Base-by-base conservation (phyloP, 2,329 filamentous ascomycete genomes). In the Colletotrichum aenigma region DNA sequence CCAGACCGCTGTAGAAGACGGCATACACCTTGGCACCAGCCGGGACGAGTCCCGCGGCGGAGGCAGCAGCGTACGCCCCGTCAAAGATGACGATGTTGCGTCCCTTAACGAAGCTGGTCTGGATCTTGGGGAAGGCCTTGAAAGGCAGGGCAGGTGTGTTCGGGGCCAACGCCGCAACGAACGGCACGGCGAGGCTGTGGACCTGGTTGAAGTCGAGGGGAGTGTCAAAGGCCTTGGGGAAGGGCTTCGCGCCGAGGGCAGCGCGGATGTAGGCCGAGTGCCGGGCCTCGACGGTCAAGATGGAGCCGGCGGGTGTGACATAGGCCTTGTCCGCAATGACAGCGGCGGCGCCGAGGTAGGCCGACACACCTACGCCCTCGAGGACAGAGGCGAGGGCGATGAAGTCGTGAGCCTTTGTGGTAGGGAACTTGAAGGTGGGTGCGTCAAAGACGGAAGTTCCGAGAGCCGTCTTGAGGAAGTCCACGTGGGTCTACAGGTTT, bases 221-320 rank as follows among this genome's bases (percentile, higher is more conserved):
- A 28, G 88, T 87, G 77, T 93, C 92, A 77, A 92, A 93, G 9
- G 92, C 83, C 78, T 91, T 87, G 1, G 92, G 85, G 79, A 91
- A 92, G 3, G 92, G 90, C 6, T 83, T 82, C 79, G 91, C 81
- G 65, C 85, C 82, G 21, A 88, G 83, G 12, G 84, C 84, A 34
- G 85, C 82, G 68, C 92, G 90, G 78, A 93, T 85, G 84, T 92
- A 93, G 6, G 93, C 86, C 3, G 89, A 89, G 85, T 94, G 92
- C 12, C 92, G 89, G 36, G 92, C 88, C 80, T 94, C 92, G 71
- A 93, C 89, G 34, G 91, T 91, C 38, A 94, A 85, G 80, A 94
- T 92, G 71, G 89, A 89, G 30, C 89, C 92, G 2, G 92, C 92
- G 6, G 88, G 89, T 1, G 89, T 90, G 61, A 94, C 84, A 83